Evolutionary conservation across 2,329 filamentous ascomycete species (phyloP), one percentile per base, ranked within the genome.

Genomic region (Apiospora marii): DNA sequence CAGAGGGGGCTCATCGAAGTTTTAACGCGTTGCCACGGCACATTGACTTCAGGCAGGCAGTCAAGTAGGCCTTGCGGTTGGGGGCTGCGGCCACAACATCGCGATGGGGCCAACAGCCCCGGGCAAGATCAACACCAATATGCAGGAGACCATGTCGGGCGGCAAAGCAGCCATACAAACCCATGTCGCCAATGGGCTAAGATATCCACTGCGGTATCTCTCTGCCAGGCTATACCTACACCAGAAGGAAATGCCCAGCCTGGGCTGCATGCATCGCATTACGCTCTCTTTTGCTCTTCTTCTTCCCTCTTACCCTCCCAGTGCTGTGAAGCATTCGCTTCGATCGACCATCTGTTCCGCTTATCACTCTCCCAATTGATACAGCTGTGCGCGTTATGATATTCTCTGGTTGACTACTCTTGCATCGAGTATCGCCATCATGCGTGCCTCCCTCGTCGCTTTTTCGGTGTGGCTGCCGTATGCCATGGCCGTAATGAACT

Each of bases 161-260:
- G 49, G 49, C 49, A 51, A 24, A 27, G 49, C n/a, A 51, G 49
- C 49, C 49, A 51, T 27, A 51, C n/a, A 51, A 51, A 51, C 49
- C 49, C 49, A 51, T 51, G 49, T 14, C 46, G 46, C n/a, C 10
- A 49, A 49, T n/a, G 46, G 10, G 2, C 22, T 22, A 10, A 49
- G 22, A 49, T 22, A 24, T 24, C 49, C 49, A 51, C 49, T 24
- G 49, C 49, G n/a, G n/a, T n/a, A 13, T 51, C n/a, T 27, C 22
- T 27, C 24, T n/a, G 10, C 49, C n/a, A 51, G 49, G 49, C 49
- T 27, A 51, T 51, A 27, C 27, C 27, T 30, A 30, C 49, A 24
- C 49, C 46, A n/a, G 46, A 49, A 49, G 46, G 4, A 22, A n/a
- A 49, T 49, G 46, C 46, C n/a, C 49, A 27, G 7, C 12, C 49